Percentiles rank a stretch among this genome's conserved stretches.
phyloP scores from a whole-genome alignment of 768 basidiomycete species.

The Xerocomus brunneocitrinus region DNA sequence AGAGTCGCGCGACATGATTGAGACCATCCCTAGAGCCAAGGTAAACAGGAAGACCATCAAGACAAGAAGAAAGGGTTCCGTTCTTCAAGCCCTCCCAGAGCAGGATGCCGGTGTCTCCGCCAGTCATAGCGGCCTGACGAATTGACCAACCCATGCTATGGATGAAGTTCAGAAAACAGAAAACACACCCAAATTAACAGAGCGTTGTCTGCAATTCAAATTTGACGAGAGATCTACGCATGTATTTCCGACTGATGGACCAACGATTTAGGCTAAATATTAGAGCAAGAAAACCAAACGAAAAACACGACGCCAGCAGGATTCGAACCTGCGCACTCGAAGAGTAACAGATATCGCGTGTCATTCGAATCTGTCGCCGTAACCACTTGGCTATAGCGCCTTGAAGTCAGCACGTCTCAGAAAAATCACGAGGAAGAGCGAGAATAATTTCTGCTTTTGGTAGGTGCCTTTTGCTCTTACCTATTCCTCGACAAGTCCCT shows the following conservation, averaged over 20 bases:
- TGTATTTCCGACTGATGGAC: too few relatives aligned
- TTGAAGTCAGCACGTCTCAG: background rate
- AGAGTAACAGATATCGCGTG: conserved; percentile 33
- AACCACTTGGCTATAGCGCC: conserved; percentile 73
- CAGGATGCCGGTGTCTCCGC: background rate
- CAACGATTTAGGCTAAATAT: background rate
- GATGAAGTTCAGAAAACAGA: background rate
- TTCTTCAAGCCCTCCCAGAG: conserved; percentile 1
- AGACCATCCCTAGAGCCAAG: background rate
- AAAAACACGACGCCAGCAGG: conserved; percentile 37
- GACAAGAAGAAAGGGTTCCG: background rate
- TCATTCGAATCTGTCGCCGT: conserved; percentile 68
- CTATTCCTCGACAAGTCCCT: background rate
- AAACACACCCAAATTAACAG: background rate
- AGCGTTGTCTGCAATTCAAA: background rate
- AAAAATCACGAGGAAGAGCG: background rate
- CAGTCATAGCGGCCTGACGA: conserved; percentile 3
- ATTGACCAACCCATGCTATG: background rate
- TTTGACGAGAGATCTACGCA: too few relatives aligned
- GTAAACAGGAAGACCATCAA: background rate
- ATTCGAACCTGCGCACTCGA: conserved; percentile 40
- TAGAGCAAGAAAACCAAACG: background rate
- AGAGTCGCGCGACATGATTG: background rate
- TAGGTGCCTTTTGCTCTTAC: too few relatives aligned
- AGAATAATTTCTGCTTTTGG: conserved; percentile 7